Conservation (phyloP, 345 rosid species). For the Populus simonii region DNA sequence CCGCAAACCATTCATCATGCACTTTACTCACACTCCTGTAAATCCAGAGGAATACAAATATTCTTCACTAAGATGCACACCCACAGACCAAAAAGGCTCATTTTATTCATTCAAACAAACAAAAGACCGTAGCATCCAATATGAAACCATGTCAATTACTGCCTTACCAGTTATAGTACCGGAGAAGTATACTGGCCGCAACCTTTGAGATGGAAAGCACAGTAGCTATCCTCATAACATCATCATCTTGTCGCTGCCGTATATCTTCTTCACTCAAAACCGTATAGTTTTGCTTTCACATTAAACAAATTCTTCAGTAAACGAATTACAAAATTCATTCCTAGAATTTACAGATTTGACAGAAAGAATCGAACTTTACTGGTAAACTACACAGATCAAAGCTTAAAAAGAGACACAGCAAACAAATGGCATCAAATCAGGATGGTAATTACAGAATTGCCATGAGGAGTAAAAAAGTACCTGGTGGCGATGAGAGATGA, state of each 20-base stretch:
- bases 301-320: background rate
- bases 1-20: conserved; percentile 38
- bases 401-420: background rate
- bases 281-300: conserved; percentile 28
- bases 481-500: conserved; percentile 62
- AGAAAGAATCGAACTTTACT: background rate
- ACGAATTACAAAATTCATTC: background rate
- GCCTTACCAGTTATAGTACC: conserved; percentile 30
- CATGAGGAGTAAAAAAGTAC: conserved; percentile 15
- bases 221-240: conserved; percentile 25
- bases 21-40: conserved; percentile 37
- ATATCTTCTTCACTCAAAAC: conserved; percentile 29
- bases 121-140: background rate
- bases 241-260: conserved; percentile 26
- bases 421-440: background rate
- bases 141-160: background rate
- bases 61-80: background rate
- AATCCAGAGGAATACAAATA: background rate
- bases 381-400: background rate
- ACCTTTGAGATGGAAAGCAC: conserved; percentile 34
- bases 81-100: background rate
- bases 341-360: background rate
- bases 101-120: background rate
- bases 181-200: conserved; percentile 28
- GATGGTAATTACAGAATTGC: background rate